These are phyloP conservation scores for Zymoseptoria crescenta DNA, from an alignment of 2,329 filamentous ascomycete species.

Conservation along the genomic window DNA sequence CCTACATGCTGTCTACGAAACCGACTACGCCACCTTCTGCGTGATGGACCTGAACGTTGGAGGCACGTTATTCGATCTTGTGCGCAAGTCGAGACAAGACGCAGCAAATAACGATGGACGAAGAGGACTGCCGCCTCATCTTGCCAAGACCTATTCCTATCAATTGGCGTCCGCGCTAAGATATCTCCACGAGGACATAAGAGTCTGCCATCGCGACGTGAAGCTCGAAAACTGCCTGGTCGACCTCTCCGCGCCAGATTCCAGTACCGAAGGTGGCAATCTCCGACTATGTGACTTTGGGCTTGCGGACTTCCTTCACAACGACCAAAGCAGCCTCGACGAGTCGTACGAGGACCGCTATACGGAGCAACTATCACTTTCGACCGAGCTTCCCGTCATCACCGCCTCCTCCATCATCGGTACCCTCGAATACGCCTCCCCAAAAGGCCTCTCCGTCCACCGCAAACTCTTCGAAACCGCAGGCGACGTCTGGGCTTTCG, in stretches of 20 bases:
- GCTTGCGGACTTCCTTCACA: constrained; percentile 59
- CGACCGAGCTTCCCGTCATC: constrained; percentile 12
- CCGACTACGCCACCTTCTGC: constrained; percentile 61
- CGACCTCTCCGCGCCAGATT: constrained; percentile 44
- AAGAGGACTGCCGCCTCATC: constrained; percentile 39
- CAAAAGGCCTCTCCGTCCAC: constrained; percentile 39
- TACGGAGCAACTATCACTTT: constrained; percentile 10
- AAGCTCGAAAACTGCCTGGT: constrained; percentile 63
- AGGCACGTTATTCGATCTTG: constrained; percentile 56
- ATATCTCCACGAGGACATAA: constrained; percentile 60
- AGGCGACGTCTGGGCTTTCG: constrained; percentile 61
- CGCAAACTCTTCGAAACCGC: constrained; percentile 43
- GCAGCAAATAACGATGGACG: constrained; percentile 21
- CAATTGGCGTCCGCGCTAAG: constrained; percentile 57
- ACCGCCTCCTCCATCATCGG: constrained; percentile 45
- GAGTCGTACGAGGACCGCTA: constrained; percentile 4
- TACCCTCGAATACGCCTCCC: constrained; percentile 50
- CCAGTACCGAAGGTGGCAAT: constrained; percentile 45
- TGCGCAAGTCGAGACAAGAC: constrained; percentile 45
- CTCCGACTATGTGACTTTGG: constrained; percentile 61
- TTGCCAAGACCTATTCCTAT: constrained; percentile 54
- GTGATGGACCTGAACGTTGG: constrained; percentile 58
- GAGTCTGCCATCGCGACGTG: constrained; percentile 59
- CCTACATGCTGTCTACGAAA: constrained; percentile 57
- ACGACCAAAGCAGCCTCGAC: constrained; percentile 32